Conservation (phyloP, 129 eudicot genomes). For the Saposhnikovia divaricata region DNA sequence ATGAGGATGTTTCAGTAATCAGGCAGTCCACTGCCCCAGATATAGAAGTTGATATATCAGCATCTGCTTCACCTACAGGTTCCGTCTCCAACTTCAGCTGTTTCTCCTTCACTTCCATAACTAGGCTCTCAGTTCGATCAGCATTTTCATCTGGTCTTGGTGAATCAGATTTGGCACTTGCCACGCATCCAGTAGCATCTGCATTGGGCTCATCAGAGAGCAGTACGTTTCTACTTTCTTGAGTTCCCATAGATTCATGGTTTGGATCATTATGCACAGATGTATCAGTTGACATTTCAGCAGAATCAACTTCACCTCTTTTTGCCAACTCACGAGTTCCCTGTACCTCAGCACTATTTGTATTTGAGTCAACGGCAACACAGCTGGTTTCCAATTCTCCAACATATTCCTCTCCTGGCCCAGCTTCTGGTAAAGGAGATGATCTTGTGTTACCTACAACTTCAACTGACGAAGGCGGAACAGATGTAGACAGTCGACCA, state of each 20-base stretch:
- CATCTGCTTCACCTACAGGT: conserved; percentile 18
- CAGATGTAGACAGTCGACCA: conserved; percentile 21
- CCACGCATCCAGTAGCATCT: conserved; percentile 2
- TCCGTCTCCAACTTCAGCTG: conserved; percentile 18
- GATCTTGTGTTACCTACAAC: conserved; percentile 16
- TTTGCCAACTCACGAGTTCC: conserved; percentile 3
- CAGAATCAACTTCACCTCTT: conserved; percentile 2
- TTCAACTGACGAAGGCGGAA: conserved; percentile 22
- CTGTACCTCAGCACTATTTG: conserved; percentile 13
- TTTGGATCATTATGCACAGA: conserved; percentile 14
- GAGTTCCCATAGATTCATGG: conserved; percentile 21
- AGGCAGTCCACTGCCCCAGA: conserved; percentile 7
- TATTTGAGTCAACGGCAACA: conserved; percentile 12
- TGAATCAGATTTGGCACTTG: conserved; percentile 10
- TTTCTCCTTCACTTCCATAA: conserved; percentile 3
- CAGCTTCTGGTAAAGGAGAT: conserved; percentile 14
- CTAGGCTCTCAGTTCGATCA: conserved; percentile 17
- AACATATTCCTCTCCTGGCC: conserved; percentile 21
- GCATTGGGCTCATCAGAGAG: conserved; percentile 10
- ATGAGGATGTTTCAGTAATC: conserved; percentile 25
- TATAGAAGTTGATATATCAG: conserved; percentile 13
- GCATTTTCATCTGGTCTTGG: conserved; percentile 22
- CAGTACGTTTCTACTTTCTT: conserved; percentile 17
- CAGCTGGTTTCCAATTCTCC: conserved; percentile 12
- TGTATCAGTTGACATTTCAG: conserved; percentile 6